A percentile compares a stretch with the other conserved stretches of the same genome.
These are phyloP conservation scores for Paecilomyces formosus DNA, from an alignment of 2,329 filamentous ascomycete species.

Conservation along the genomic window DNA sequence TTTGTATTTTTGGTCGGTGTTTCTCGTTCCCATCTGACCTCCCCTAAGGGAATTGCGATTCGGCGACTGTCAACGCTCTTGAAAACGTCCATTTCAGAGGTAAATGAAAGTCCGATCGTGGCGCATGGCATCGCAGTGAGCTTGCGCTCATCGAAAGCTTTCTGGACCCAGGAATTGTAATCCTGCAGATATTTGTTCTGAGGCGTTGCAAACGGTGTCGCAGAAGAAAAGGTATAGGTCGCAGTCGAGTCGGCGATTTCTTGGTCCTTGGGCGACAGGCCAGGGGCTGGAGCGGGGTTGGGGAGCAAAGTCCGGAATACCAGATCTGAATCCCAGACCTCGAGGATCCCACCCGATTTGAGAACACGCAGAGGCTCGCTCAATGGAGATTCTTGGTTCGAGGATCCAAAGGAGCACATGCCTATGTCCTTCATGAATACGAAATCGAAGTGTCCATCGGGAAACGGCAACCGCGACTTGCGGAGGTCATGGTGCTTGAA, in stretches of 20 bases:
- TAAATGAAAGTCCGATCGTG: constrained; percentile 63
- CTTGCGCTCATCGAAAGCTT: constrained; percentile 64
- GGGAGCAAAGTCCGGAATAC: constrained; percentile 75
- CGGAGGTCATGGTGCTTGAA: constrained; percentile 86
- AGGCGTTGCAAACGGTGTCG: constrained; percentile 72
- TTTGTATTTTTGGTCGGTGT: constrained; percentile 28
- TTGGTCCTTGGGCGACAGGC: constrained; percentile 54
- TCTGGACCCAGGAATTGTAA: constrained; percentile 75
- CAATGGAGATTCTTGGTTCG: constrained; percentile 47
- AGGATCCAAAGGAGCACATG: constrained; percentile 54
- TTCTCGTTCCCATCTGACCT: constrained; percentile 81
- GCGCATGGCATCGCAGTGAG: constrained; percentile 72
- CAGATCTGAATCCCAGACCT: constrained; percentile 86
- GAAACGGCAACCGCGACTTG: constrained; percentile 66
- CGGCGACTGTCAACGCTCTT: constrained; percentile 64
- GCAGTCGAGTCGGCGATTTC: constrained; percentile 61
- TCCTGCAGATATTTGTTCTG: constrained; percentile 76
- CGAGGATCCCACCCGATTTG: constrained; percentile 68
- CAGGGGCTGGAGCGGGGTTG: constrained; percentile 57
- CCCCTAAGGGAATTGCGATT: constrained; percentile 77
- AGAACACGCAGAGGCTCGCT: constrained; percentile 73
- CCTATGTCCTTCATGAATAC: constrained; percentile 82
- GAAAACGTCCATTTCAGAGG: constrained; percentile 71
- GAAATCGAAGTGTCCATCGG: constrained; percentile 73
- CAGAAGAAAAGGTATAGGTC: constrained; percentile 74